phyloP scores from a whole-genome alignment of 306 rosid species.

The Senna tora region DNA sequence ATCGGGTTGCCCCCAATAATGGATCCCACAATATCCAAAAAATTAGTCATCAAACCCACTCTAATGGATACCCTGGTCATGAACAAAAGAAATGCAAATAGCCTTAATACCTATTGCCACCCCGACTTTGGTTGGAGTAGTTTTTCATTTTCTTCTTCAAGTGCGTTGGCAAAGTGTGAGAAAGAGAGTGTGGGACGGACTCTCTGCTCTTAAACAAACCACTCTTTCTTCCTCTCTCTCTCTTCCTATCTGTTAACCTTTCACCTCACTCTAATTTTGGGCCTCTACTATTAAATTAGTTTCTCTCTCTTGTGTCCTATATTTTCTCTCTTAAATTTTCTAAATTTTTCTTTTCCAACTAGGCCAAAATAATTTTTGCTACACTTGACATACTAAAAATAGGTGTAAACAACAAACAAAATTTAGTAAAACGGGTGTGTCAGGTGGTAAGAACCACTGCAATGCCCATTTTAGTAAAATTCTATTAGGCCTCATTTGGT shows the following conservation, averaged over 20 bases:
- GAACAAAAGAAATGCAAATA: too few relatives aligned
- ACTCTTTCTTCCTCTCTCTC: constrained; percentile 28
- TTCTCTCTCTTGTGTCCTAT: constrained; percentile 49
- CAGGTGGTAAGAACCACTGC: background rate
- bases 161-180: constrained; percentile 94
- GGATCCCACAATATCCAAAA: too few relatives aligned
- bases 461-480: background rate
- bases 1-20: too few relatives aligned
- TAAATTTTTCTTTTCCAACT: constrained; percentile 24
- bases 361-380: background rate
- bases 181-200: constrained; percentile 91
- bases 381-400: background rate
- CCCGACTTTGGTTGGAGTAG: constrained; percentile 46
- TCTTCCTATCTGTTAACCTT: constrained; percentile 45
- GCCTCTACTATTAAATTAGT: constrained; percentile 56
- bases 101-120: constrained; percentile 44
- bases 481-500: too few relatives aligned
- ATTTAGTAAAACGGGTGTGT: background rate
- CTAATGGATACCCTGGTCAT: too few relatives aligned
- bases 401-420: background rate
- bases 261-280: constrained; percentile 58
- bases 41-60: too few relatives aligned
- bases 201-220: constrained; percentile 45
- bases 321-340: constrained; percentile 37
- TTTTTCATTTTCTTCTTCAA: constrained; percentile 42